phyloP scores from a whole-genome alignment of 202 grass and related monocot genomes.

The Bolboschoenoplectus hybrid region DNA sequence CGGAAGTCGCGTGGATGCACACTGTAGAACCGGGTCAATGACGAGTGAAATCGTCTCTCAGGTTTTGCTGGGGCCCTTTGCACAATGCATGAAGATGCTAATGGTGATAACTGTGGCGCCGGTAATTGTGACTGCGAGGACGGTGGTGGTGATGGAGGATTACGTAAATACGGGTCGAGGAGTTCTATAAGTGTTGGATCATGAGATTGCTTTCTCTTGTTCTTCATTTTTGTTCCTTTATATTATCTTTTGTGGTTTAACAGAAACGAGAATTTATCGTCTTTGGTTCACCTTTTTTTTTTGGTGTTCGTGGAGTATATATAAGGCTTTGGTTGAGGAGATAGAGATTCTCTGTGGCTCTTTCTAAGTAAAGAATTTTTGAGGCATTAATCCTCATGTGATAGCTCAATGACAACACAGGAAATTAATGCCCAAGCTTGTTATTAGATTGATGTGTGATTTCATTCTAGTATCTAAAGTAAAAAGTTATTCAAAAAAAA shows the following conservation, averaged over 20 bases:
- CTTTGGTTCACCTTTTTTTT: neutral
- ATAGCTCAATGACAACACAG: neutral
- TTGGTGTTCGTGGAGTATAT: neutral
- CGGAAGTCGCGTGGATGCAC: slow-evolving; percentile 51
- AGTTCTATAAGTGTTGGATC: slow-evolving; percentile 9
- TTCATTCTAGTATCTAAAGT: neutral
- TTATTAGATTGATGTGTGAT: neutral
- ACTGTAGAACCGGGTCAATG: slow-evolving; percentile 36
- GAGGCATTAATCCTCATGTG: neutral
- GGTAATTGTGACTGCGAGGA: neutral
- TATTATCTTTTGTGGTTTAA: neutral
- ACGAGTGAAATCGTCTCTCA: slow-evolving; percentile 33
- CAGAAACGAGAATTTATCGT: neutral
- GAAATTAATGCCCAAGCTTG: neutral
- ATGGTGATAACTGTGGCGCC: neutral
- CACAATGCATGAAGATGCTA: neutral
- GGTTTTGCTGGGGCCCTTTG: neutral
- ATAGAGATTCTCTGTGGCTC: neutral
- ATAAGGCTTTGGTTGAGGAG: slow-evolving; percentile 20
- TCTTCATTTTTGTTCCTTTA: slow-evolving; percentile 9
- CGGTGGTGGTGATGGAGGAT: slow-evolving; percentile 22
- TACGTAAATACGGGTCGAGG: neutral
- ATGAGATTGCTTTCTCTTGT: neutral
- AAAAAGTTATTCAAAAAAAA: neutral
- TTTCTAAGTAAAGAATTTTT: neutral